phyloP scores from a whole-genome alignment of 2,329 filamentous ascomycete species.

The Verticillium dahliae region DNA sequence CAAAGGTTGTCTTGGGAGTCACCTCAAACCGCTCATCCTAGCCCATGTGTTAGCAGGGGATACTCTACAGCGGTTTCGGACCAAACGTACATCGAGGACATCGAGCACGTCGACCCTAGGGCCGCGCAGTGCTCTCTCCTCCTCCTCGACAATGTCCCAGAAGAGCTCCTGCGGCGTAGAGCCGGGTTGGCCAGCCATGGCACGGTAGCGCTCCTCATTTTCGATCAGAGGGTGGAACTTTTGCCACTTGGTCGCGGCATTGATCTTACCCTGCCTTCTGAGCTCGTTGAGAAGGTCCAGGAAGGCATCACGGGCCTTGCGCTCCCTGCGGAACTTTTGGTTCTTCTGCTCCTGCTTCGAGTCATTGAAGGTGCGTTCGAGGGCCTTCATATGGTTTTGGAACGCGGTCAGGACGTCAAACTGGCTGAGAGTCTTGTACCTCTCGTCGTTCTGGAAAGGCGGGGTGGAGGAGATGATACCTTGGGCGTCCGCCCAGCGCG shows the following conservation, averaged over 20 bases:
- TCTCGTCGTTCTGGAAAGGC: constrained; percentile 73
- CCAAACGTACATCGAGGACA: constrained; percentile 69
- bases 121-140: constrained; percentile 78
- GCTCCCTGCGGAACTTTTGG: constrained; percentile 71
- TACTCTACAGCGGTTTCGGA: background rate
- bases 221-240: constrained; percentile 69
- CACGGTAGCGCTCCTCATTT: constrained; percentile 74
- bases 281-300: constrained; percentile 68
- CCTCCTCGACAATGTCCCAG: constrained; percentile 92
- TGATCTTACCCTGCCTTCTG: constrained; percentile 70
- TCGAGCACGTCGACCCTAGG: constrained; percentile 80
- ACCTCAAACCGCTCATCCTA: constrained; percentile 91
- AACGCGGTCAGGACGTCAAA: constrained; percentile 89
- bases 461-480: constrained; percentile 71
- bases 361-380: constrained; percentile 90
- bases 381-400: constrained; percentile 87
- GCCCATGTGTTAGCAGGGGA: constrained; percentile 26
- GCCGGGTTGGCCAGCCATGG: constrained; percentile 76
- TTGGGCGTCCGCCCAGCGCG: constrained; percentile 88
- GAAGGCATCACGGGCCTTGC: constrained; percentile 80
- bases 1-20: constrained; percentile 75
- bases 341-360: constrained; percentile 82
- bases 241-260: constrained; percentile 85
- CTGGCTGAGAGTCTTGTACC: constrained; percentile 78
- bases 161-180: constrained; percentile 88